A percentile compares a stretch with the other conserved stretches of the same genome.
Evolutionary conservation across 1,284 basidiomycete species (phyloP).

Genomic region (Volvariella volvacea): DNA sequence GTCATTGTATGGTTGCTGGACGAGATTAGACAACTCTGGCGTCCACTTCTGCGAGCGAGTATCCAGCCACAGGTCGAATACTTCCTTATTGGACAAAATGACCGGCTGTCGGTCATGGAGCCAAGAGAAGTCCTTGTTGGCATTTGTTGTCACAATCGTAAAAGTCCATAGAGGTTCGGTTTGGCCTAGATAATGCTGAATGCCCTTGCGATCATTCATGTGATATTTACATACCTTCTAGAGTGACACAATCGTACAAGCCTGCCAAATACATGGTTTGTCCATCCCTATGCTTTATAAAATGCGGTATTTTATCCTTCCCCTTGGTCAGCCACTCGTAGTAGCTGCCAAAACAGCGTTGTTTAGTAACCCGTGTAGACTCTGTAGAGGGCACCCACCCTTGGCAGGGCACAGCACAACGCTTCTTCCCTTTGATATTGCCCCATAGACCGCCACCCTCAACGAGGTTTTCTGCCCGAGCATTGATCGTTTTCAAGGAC

Average conservation of each 20-base stretch:
- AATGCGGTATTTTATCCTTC: constrained; percentile 74
- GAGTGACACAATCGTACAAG: constrained; percentile 70
- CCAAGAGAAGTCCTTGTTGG: constrained; percentile 65
- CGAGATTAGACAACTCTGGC: constrained; percentile 49
- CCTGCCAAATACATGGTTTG: constrained; percentile 82
- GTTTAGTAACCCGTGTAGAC: not conserved
- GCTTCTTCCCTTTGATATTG: constrained; percentile 69
- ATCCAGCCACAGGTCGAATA: constrained; percentile 76
- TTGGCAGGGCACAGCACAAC: constrained; percentile 76
- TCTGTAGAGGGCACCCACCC: constrained; percentile 41
- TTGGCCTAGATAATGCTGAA: constrained; percentile 17
- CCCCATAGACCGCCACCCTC: constrained; percentile 78
- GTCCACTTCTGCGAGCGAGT: constrained; percentile 61
- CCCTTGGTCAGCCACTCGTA: constrained; percentile 89
- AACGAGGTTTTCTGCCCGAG: constrained; percentile 77
- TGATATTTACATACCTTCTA: constrained; percentile 42
- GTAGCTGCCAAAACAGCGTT: constrained; percentile 46
- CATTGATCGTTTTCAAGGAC: constrained; percentile 81
- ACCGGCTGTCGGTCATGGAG: constrained; percentile 93
- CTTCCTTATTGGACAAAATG: constrained; percentile 60
- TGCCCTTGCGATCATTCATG: not conserved
- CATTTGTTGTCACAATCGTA: constrained; percentile 83
- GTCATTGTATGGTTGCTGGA: constrained; percentile 59
- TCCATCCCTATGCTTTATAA: constrained; percentile 64
- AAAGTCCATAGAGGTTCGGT: constrained; percentile 71